Conservation (phyloP, 2,329 filamentous ascomycete genomes). For the Pseudogymnoascus sp. region DNA sequence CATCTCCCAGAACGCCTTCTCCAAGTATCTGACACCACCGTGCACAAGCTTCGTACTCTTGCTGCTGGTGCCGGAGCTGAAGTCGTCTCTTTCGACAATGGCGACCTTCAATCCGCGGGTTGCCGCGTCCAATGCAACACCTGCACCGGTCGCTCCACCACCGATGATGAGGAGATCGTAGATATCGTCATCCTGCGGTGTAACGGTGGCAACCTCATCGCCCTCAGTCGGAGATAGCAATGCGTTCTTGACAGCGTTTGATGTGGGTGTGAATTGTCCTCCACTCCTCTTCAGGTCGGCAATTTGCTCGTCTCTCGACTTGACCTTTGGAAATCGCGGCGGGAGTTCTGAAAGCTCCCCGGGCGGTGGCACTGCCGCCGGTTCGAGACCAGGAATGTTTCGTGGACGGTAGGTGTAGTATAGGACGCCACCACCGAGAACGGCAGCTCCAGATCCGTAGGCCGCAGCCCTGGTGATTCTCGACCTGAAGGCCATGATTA, state of each 20-base stretch:
- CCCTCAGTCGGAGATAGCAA: constrained; percentile 36
- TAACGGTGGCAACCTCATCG: constrained; percentile 45
- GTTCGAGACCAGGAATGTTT: constrained; percentile 63
- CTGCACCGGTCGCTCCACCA: constrained; percentile 59
- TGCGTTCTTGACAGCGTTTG: constrained; percentile 39
- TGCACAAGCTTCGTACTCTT: constrained; percentile 68
- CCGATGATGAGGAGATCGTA: constrained; percentile 63
- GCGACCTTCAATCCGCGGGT: constrained; percentile 62
- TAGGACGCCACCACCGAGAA: constrained; percentile 39
- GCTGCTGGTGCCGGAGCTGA: constrained; percentile 61
- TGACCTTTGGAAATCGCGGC: constrained; percentile 44
- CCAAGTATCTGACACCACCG: constrained; percentile 63
- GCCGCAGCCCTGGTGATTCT: constrained; percentile 42
- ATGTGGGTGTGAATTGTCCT: constrained; percentile 32
- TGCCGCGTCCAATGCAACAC: constrained; percentile 60
- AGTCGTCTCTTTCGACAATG: constrained; percentile 61
- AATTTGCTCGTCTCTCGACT: constrained; percentile 43
- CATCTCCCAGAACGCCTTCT: constrained; percentile 65
- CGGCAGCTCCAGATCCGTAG: constrained; percentile 42
- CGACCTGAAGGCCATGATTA: constrained; percentile 29
- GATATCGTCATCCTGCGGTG: constrained; percentile 45
- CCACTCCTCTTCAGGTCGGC: constrained; percentile 41
- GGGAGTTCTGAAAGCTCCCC: constrained; percentile 59
- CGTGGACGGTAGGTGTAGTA: constrained; percentile 58
- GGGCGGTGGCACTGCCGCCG: constrained; percentile 61